Base-by-base conservation (phyloP, 768 basidiomycete genomes). In the Lentinula raphanica region DNA sequence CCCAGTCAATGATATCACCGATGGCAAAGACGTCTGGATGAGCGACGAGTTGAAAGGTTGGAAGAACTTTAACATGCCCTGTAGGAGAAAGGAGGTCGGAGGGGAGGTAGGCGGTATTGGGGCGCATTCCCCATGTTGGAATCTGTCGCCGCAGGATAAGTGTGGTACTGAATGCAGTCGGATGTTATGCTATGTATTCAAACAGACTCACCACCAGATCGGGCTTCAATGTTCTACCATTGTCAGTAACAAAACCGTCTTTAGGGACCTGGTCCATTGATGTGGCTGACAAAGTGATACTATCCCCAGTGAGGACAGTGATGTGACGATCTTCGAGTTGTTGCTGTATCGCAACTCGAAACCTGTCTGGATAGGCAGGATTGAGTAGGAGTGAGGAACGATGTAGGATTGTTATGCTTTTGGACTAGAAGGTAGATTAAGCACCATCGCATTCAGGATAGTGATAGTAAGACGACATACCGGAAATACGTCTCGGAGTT, bases 1-100 rank as follows among this genome's bases (percentile, higher is more conserved):
- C 56, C 74, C 79, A 83, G 39, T 85, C 82, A 59, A 84, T 79
- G 58, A 84, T 76, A 64, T 90, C 88, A 2, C 88, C 87, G 1
- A 71, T 74, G 0, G 87, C 88, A 57, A 85, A 88, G 15, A 90
- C 79, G 58, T 75, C 74, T 9, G 51, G 51, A 23, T 38, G 39
- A 3, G 15, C 35, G 19, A 19, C 35, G 2, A 90, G 67, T 63
- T 87, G 85, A 35, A 90, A 74, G 0, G 84, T 86, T 3, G 83
- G 75, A 25, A 68, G 64, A 11, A 89, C 76, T 59, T 79, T 80
- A 55, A 88, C 78, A 40, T 63, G 70, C 58, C 69, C 82, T 65
- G 61, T 59, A 28, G 48, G 64, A 19, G 62, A 74, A 5, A 88
- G 77, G 5, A 66, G 54, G 51, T 54, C 60, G 19, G 63, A 57